Base-by-base conservation (phyloP, 2,329 filamentous ascomycete genomes). In the Chaetomiaceae sp. region DNA sequence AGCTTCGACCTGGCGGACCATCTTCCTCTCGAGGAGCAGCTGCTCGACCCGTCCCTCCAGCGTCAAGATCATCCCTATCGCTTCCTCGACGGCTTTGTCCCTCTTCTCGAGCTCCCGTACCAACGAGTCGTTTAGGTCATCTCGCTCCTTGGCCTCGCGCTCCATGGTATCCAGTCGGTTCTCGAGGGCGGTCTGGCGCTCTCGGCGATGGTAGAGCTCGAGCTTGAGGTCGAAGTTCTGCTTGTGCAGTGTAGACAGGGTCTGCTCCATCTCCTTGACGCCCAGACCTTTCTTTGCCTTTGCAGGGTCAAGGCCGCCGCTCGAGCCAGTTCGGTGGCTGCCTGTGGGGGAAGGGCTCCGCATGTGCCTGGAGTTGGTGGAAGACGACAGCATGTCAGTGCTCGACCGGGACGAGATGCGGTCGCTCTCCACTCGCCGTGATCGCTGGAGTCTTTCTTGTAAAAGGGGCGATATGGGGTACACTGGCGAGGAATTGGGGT, bases 171-270 rank as follows among this genome's bases (percentile, higher is more conserved):
- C 75, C n/a, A 83, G 59, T 35, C 74, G 72, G 30, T 76, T 72
- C 61, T 87, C 83, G 3, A 54, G 44, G 19, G 70, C 70, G 8
- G 73, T 74, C 60, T 86, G 82, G 47, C 78, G 75, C 66, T 89
- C 79, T 23, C 85, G 75, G 6, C 83, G 76, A 62, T 89, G 84
- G 58, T 78, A 87, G 1, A 89, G 67, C 63, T 89, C 85, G 27
- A 89, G 72, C 65, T 89, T 89, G 37, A 89, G 73, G 58, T 87
- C 85, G 58, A 89, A 89, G 61, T 89, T 89, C 67, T 87, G 81
- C 63, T 89, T 89, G 65, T 85, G 82, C 19, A 89, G 68, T 1
- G 74, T 83, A 4, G 85, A 86, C 46, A 88, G 69, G 48, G 83
- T 79, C 76, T 86, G 73, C 64, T 88, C 84, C 71, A 85, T 82